These are phyloP conservation scores for Elongisporangium prolatum DNA, from an alignment of 352 stramenopile genomes.

Conservation along the genomic window DNA sequence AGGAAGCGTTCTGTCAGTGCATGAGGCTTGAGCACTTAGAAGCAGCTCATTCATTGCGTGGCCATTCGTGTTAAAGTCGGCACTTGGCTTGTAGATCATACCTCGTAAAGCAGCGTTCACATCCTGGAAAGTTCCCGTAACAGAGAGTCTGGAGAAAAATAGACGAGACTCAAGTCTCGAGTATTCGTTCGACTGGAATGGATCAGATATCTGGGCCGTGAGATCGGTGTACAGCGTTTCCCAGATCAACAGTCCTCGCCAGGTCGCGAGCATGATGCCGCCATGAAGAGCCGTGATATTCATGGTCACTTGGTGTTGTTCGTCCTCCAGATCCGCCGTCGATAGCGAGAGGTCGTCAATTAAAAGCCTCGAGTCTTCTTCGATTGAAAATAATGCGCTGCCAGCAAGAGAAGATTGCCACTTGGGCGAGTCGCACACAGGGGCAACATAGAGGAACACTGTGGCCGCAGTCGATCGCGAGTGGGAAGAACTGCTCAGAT, in stretches of 20 bases:
- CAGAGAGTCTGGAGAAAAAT: slow-evolving; percentile 33
- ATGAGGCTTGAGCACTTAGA: slow-evolving; percentile 2
- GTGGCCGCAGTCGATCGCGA: slow-evolving; percentile 3
- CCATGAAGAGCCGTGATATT: slow-evolving; percentile 28
- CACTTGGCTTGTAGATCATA: slow-evolving; percentile 46
- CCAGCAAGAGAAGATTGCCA: slow-evolving; percentile 15
- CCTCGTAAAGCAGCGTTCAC: slow-evolving; percentile 43
- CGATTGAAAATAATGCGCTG: slow-evolving; percentile 17
- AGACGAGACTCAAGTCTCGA: slow-evolving; percentile 19
- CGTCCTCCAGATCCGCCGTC: slow-evolving; percentile 24
- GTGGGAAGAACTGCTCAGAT: slow-evolving; percentile 9
- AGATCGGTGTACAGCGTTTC: slow-evolving; percentile 11
- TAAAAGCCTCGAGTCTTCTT: slow-evolving; percentile 40
- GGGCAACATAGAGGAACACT: slow-evolving; percentile 35
- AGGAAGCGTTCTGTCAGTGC: neutral
- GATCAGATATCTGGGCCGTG: slow-evolving; percentile 1
- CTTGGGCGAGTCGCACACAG: slow-evolving; percentile 48
- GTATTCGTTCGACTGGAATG: slow-evolving; percentile 11
- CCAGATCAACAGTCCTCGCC: slow-evolving; percentile 25
- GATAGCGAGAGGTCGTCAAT: slow-evolving; percentile 25
- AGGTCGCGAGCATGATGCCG: slow-evolving; percentile 52
- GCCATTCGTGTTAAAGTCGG: slow-evolving; percentile 45
- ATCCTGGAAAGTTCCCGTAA: slow-evolving; percentile 30
- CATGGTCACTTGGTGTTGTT: slow-evolving; percentile 29
- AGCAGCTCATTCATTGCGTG: slow-evolving; percentile 22